Percentiles rank a stretch among this genome's conserved stretches.
Conservation (phyloP, 306 rosid species). For the Benincasa hispida region DNA sequence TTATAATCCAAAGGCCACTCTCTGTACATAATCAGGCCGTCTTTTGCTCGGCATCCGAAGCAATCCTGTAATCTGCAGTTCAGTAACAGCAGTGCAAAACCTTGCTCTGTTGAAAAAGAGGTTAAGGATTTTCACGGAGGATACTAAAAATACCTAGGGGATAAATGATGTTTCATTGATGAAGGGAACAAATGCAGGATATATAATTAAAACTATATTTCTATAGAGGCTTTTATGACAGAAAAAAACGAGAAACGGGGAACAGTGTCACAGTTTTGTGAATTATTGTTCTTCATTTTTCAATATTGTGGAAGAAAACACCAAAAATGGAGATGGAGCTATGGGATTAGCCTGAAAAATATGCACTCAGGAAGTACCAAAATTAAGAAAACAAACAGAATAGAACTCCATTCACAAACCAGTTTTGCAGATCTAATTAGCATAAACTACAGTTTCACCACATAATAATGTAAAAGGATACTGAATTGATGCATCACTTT, state of each 20-base stretch:
- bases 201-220: not conserved
- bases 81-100: constrained; percentile 75
- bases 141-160: not conserved
- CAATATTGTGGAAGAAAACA: not conserved
- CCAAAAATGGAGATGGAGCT: not conserved
- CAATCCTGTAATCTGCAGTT: constrained; percentile 77
- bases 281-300: not conserved
- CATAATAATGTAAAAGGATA: constrained; percentile 48
- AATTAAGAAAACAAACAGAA: not conserved
- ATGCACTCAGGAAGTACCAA: not conserved
- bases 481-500: constrained; percentile 69
- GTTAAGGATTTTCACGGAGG: constrained; percentile 37
- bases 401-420: not conserved
- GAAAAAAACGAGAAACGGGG: not conserved
- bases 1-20: constrained; percentile 78
- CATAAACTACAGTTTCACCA: not conserved
- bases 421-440: not conserved
- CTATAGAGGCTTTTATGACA: not conserved
- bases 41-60: constrained; percentile 86
- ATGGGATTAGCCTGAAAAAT: not conserved
- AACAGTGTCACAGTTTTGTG: not conserved
- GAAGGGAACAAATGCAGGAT: not conserved
- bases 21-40: constrained; percentile 73
- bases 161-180: not conserved
- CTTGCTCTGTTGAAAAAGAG: constrained; percentile 48